Base-by-base conservation (phyloP, 768 basidiomycete species). In the Mycena vulgaris region DNA sequence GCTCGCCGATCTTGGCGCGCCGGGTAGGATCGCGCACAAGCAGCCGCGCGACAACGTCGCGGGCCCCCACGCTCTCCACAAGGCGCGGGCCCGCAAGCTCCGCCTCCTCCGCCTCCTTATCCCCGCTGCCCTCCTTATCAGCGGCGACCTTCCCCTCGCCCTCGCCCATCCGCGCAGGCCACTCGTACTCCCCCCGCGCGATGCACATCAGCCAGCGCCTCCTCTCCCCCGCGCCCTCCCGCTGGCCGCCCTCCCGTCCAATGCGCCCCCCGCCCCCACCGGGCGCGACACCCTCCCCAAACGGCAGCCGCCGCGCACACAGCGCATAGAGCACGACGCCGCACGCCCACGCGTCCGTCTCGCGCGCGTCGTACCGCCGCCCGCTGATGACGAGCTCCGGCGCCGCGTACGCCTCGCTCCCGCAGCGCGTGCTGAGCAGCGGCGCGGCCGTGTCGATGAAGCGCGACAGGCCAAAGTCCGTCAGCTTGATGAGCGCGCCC, bases 331-430 rank as follows among this genome's bases (percentile, higher is more conserved):
- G 80, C 56, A 95, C 94, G n/a, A 96, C 92, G 1, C 95, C 95
- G 74, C 92, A 90, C 13, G 95, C 94, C 95, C 95, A 97, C 16
- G 92, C 90, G 78, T 97, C 95, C 60, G 94, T 96, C 77, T 91
- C 87, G 17, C 94, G 85, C 3, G 93, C 94, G 79, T 97, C 95
- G 80, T 97, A 97, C 33, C 65, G 71, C 48, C 69, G 71, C 19
- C 83, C 81, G 45, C 84, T 84, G 75, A 90, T 88, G 30, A 93
- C 88, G 23, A 94, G 83, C 77, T 94, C 92, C 0, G 92, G 92
- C 10, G 95, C 94, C 8, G 95, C 94, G 80, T 96, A 96, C 0
- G 92, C 93, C 78, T 97, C 95, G 31, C 91, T 93, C 8, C 95
- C 95, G 79, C 95, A 97, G 1, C 95, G 88, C 14, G 95, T 96